Percentiles rank a stretch among this genome's conserved stretches.
These are phyloP conservation scores for apple (Malus domestica) DNA, from an alignment of 306 rosid species.

Conservation along the genomic window ASM211411v1 NC_041799.1:4036001-4036500, in stretches of 20 bases:
- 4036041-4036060: conserved; percentile 6
- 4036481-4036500: conserved; percentile 15
- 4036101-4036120: not conserved
- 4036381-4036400: conserved; percentile 24
- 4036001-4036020: conserved; percentile 25
- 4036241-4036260: not conserved
- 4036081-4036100: not conserved
- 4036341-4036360: conserved; percentile 15
- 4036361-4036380: conserved; percentile 24
- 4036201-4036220: conserved; percentile 27
- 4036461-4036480: conserved; percentile 26
- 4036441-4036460: conserved; percentile 31
- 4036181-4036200: not conserved
- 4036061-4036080: not conserved
- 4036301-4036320: conserved; percentile 11
- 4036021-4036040: conserved; percentile 7
- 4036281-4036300: conserved; percentile 15
- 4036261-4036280: conserved; percentile 21
- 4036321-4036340: conserved; percentile 23
- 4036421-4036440: conserved; percentile 28
- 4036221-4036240: conserved; percentile 26
- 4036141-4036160: conserved; percentile 24
- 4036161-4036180: conserved; percentile 18
- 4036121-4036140: conserved; percentile 11
- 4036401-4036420: conserved; percentile 17